A percentile compares a stretch with the other conserved stretches of the same genome.
Evolutionary conservation across 768 basidiomycete genomes (phyloP).

Genomic region (Tricholoma sp.): DNA sequence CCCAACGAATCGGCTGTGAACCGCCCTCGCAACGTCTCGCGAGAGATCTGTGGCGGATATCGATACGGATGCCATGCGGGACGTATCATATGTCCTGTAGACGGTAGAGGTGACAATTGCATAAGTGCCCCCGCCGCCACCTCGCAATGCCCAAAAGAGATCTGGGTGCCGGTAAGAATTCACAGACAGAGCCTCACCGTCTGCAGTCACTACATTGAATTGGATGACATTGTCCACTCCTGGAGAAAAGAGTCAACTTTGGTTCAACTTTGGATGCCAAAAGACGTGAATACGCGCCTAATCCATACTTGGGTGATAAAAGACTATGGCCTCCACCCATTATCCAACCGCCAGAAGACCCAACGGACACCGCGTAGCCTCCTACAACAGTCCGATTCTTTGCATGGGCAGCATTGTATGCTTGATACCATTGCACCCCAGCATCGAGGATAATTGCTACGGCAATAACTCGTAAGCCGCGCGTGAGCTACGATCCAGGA

Average conservation of each 20-base stretch:
- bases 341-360: slow-evolving; percentile 43
- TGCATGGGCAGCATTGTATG: slow-evolving; percentile 31
- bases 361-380: slow-evolving; percentile 33
- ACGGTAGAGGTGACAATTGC: slow-evolving; percentile 7
- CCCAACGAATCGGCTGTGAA: neutral
- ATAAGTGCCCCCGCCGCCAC: slow-evolving; percentile 35
- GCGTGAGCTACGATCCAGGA: neutral
- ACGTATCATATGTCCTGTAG: neutral
- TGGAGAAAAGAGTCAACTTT: neutral
- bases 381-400: slow-evolving; percentile 40
- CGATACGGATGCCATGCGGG: neutral
- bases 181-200: slow-evolving; percentile 32
- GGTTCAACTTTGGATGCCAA: neutral
- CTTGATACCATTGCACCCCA: slow-evolving; percentile 42
- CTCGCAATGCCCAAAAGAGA: slow-evolving; percentile 40
- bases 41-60: neutral
- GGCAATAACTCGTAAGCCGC: too few relatives aligned
- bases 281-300: slow-evolving; percentile 23
- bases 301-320: slow-evolving; percentile 33
- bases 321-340: slow-evolving; percentile 41
- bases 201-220: slow-evolving; percentile 38
- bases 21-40: neutral
- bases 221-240: slow-evolving; percentile 25
- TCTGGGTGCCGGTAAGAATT: slow-evolving; percentile 36
- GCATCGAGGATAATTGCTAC: slow-evolving; percentile 30